Evolutionary conservation across 2,329 filamentous ascomycete genomes (phyloP).

Genomic region (Phialemonium atrogriseum): DNA sequence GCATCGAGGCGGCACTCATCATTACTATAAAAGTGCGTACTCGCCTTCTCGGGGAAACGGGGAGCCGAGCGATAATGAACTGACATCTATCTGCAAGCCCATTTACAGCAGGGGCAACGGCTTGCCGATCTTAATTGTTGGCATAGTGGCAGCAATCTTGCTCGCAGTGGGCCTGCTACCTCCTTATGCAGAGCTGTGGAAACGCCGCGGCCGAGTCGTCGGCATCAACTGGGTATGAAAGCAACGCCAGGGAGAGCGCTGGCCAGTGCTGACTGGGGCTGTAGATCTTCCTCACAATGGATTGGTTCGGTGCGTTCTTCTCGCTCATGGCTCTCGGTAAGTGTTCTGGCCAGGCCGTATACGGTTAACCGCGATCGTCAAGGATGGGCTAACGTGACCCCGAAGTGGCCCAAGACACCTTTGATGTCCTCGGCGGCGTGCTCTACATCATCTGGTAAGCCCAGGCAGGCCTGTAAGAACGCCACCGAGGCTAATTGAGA

Average conservation of each 20-base stretch:
- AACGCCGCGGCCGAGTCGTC: slow-evolving; percentile 50
- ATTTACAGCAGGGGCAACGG: slow-evolving; percentile 44
- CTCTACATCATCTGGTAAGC: slow-evolving; percentile 53
- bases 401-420: slow-evolving; percentile 48
- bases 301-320: slow-evolving; percentile 54
- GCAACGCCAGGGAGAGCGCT: neutral
- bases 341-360: no score
- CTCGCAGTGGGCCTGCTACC: slow-evolving; percentile 48
- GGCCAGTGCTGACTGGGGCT: neutral
- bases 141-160: slow-evolving; percentile 48
- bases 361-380: no score
- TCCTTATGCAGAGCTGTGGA: slow-evolving; percentile 55
- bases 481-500: neutral
- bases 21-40: slow-evolving; percentile 42
- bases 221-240: slow-evolving; percentile 42
- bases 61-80: no score
- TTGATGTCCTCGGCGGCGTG: slow-evolving; percentile 52
- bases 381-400: no score
- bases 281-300: slow-evolving; percentile 49
- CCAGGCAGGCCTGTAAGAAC: no score
- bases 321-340: slow-evolving; percentile 53
- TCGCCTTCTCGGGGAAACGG: no score
- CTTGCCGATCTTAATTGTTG: slow-evolving; percentile 47
- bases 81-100: slow-evolving; percentile 27
- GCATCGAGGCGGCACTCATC: slow-evolving; percentile 47